phyloP scores from a whole-genome alignment of 164 flowering plant genomes.

The Saururus chinensis region DNA sequence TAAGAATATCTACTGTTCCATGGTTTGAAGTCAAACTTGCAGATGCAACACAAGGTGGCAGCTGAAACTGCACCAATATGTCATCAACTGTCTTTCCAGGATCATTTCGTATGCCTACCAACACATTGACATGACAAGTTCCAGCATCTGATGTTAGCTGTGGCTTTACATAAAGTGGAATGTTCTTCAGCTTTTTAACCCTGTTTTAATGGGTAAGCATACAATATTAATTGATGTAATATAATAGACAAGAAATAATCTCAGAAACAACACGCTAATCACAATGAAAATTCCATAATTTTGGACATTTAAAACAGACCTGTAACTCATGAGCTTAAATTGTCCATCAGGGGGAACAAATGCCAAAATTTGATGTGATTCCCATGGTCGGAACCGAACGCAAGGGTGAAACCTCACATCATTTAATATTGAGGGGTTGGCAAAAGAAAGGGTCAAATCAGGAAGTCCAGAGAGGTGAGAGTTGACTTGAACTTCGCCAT shows the following conservation, averaged over 20 bases:
- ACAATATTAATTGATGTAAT: not conserved
- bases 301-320: conserved; percentile 25
- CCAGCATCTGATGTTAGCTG: conserved; percentile 80
- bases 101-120: conserved; percentile 81
- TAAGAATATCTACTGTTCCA: conserved; percentile 78
- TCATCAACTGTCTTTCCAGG: conserved; percentile 83
- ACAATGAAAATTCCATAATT: no score
- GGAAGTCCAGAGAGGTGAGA: conserved; percentile 90
- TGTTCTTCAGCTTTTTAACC: conserved; percentile 73
- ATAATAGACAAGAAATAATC: not conserved
- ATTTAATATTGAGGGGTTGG: conserved; percentile 74
- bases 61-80: conserved; percentile 57
- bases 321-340: conserved; percentile 96
- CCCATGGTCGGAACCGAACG: conserved; percentile 96
- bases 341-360: conserved; percentile 98
- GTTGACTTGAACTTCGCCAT: conserved; percentile 87
- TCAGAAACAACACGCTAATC: no score
- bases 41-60: conserved; percentile 69
- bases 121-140: conserved; percentile 57
- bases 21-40: conserved; percentile 76
- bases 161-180: conserved; percentile 94
- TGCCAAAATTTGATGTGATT: conserved; percentile 78
- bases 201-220: conserved; percentile 18
- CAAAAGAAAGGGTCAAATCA: conserved; percentile 87
- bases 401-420: conserved; percentile 97